Base-by-base conservation (phyloP, 2,329 filamentous ascomycete genomes). In the Xylaria multiplex region DNA sequence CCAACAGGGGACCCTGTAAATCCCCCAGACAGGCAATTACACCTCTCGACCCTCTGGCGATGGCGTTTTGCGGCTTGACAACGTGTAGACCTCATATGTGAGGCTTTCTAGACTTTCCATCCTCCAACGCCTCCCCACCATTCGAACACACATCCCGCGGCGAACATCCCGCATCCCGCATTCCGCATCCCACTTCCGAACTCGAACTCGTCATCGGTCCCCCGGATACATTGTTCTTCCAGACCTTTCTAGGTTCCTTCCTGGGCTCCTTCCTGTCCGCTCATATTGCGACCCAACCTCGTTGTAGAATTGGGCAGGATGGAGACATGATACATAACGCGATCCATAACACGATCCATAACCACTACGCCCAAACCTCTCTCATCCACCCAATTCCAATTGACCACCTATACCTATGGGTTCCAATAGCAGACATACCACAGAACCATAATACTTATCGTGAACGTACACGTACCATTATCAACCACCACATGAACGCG, bases 301-400 rank as follows among this genome's bases (percentile, higher is more conserved):
- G 66, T 60, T 50, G 64, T 71, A 68, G 72, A 71, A 73, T 75
- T 71, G 72, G 74, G 74, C 74, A 73, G 69, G 65, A 70, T 72
- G 70, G 64, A 69, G 68, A 67, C 71, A 73, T 73, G 62, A 63
- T 74, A 75, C 74, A 75, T 27, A 27, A 67, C 71, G 73, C 73
- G 62, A 63, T 74, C 74, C 74, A 75, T 74, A 76, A 67, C 71
- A 73, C 73, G 62, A 63, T 74, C 74, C 74, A 75, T 74, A 76
- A 76, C 62, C 67, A 57, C 49, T 63, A 58, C 63, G 62, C 66
- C 50, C 66, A 65, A 65, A 62, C 69, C 64, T 71, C 63, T 70
- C 68, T 75, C 69, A 59, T 70, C 70, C 71, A 70, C 63, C 68
- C 68, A 61, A 71, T 73, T 65, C 62, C 60, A 64, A 55, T 68